Evolutionary conservation across 345 rosid species (phyloP), one percentile per base, ranked within the genome.

Genomic region (Hibiscus mutabilis): DNA sequence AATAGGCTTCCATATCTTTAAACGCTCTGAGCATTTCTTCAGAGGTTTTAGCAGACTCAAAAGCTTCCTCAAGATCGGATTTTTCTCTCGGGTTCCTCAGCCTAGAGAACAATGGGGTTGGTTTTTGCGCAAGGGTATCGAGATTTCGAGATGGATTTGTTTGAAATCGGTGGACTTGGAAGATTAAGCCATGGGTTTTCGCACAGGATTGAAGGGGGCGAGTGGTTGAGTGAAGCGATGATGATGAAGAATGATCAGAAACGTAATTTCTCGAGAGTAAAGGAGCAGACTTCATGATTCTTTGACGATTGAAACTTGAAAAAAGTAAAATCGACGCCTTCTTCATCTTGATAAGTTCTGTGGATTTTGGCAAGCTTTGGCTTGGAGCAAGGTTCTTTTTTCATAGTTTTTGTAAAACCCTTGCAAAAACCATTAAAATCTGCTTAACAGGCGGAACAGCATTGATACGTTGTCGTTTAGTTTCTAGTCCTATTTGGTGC

Each of bases 1-100:
- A 90, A 49, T 76, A 78, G 7, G 84, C 70, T 81, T 92, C 99
- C 98, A 92, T 95, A 60, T 77, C 75, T 76, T 86, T 79, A 76
- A 89, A 90, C 46, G 86, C 81, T 60, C 75, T 78, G 35, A 92
- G 78, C 96, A 90, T 90, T 69, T 90, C 91, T 60, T 86, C 89
- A 27, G 87, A 51, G 9, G 92, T 90, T 56, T 68, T 76, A 2
- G 96, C 96, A 7, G 97, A 86, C 84, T 92, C 98, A 74, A 95
- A 92, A 59, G 86, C 87, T 68, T 89, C 94, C 42, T 95, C 96
- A 29, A 95, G 92, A 68, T 87, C 84, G 42, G 80, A 75, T 55
- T 80, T 95, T 75, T 84, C 88, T 29, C 81, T 82, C 55, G 81
- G 51, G 77, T 84, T 85, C 60, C 86, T 73, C 82, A 82, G 92